These are phyloP conservation scores for Euclidium syriacum DNA, from an alignment of 345 rosid genomes.

Conservation along the genomic window DNA sequence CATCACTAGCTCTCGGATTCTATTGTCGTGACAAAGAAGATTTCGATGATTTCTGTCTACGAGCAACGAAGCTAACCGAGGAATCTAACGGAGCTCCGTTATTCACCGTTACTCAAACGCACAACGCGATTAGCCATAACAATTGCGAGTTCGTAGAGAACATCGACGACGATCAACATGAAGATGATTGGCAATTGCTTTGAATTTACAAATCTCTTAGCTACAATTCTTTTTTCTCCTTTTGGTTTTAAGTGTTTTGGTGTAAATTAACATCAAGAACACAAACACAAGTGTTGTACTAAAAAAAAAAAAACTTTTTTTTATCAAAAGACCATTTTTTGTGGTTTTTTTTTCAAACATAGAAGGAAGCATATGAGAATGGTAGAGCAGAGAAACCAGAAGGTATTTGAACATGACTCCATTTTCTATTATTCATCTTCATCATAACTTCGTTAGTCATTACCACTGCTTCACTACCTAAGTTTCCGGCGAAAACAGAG, in stretches of 20 bases:
- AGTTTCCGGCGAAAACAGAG: conserved; percentile 28
- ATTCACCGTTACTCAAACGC: conserved; percentile 46
- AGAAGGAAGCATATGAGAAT: conserved; percentile 23
- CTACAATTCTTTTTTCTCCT: not conserved
- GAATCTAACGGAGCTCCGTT: conserved; percentile 89
- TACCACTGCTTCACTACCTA: conserved; percentile 22
- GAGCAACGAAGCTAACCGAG: conserved; percentile 68
- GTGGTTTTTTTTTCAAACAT: conserved; percentile 5
- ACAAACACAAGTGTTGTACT: conserved; percentile 3
- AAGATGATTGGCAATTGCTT: conserved; percentile 70
- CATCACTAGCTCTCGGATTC: conserved; percentile 88
- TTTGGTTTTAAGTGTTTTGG: not conserved
- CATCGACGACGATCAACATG: conserved; percentile 21
- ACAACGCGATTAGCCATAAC: conserved; percentile 9
- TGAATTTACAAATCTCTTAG: conserved; percentile 10
- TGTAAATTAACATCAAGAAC: not conserved
- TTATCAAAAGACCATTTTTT: not conserved
- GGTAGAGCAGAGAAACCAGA: conserved; percentile 17
- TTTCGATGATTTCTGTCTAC: conserved; percentile 65
- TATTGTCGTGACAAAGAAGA: conserved; percentile 85
- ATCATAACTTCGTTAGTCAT: conserved; percentile 10
- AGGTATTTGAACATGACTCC: conserved; percentile 9
- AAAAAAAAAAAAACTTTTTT: not conserved
- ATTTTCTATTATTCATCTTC: conserved; percentile 12
- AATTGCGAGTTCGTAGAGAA: conserved; percentile 6